Evolutionary conservation across 129 eudicot genomes (phyloP), one percentile per base, ranked within the genome.

Genomic region (Dittrichia graveolens): DNA sequence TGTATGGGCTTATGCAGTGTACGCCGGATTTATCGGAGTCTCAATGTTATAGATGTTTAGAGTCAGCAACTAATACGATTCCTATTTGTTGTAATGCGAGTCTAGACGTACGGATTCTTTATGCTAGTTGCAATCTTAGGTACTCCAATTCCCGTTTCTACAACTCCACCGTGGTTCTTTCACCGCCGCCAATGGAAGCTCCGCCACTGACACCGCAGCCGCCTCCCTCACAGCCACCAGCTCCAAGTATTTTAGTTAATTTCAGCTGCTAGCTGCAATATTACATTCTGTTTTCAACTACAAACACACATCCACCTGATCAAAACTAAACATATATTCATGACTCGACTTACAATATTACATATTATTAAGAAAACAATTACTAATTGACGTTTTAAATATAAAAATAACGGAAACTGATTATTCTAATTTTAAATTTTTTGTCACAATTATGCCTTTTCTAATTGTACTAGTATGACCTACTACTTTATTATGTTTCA

Each of bases 1-100:
- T 89, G 5, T 86, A 65, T 47, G 83, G 61, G 0, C 50, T 83
- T 16, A 82, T 74, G 63, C 89, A 89, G 75, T 89, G 96, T 77
- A 86, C 85, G 6, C 89, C 92, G 39, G 92, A 89, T 61, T 71
- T 86, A 50, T 48, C 87, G 0, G 18, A 38, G 4, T 39, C 8
- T 45, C 56, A 80, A 13, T 89, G 96, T 65, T 6, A 31, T 10
- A 34, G 6, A 2, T 89, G 96, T 54, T 79, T 89, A 39, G 67
- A 54, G 2, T 38, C 11, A 0, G 75, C 84, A 3, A 58, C 69
- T n/a, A 43, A 44, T 0, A 4, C 31, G 5, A 39, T 89, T 42
- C 71, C 85, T 2, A 18, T 0, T 3, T 83, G 71, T 40, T 84
- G 87, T 59, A 47, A 61, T 19, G 61, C 50, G 0, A 69, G 52